Evolutionary conservation across 805 yeast species (phyloP).

Genomic region (Kuraishia floccosa): DNA sequence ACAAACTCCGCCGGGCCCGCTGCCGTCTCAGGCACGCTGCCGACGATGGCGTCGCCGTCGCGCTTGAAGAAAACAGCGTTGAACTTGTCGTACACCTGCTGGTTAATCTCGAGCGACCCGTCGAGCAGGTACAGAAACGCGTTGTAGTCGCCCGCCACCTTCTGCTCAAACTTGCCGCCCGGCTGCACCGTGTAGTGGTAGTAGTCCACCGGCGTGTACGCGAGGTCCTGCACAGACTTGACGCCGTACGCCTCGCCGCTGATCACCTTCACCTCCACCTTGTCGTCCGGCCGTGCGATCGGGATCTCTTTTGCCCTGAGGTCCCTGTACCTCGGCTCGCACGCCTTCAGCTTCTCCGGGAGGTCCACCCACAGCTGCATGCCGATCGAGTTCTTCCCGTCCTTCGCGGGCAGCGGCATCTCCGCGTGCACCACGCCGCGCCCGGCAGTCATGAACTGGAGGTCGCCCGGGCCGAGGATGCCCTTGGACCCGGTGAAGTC

Average conservation of each 20-base stretch:
- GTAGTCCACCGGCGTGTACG: slow-evolving; percentile 72
- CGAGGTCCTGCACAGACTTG: slow-evolving; percentile 62
- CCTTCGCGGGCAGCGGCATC: slow-evolving; percentile 55
- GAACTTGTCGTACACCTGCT: slow-evolving; percentile 27
- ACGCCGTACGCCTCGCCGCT: slow-evolving; percentile 71
- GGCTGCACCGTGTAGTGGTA: slow-evolving; percentile 57
- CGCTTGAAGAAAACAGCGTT: slow-evolving; percentile 53
- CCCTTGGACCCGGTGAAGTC: slow-evolving; percentile 86
- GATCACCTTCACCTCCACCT: slow-evolving; percentile 58
- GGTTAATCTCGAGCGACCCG: slow-evolving; percentile 44
- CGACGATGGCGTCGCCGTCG: slow-evolving; percentile 55
- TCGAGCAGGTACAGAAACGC: slow-evolving; percentile 57
- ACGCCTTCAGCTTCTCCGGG: slow-evolving; percentile 50
- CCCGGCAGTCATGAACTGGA: slow-evolving; percentile 94
- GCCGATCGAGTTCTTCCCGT: slow-evolving; percentile 43
- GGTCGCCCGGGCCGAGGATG: slow-evolving; percentile 66
- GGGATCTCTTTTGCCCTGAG: slow-evolving; percentile 64
- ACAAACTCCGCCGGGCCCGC: slow-evolving; percentile 45
- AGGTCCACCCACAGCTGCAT: slow-evolving; percentile 85
- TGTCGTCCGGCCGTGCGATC: slow-evolving; percentile 49
- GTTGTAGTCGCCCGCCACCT: slow-evolving; percentile 48
- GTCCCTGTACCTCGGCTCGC: slow-evolving; percentile 71
- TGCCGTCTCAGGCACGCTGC: slow-evolving; percentile 33
- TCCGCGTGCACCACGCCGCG: slow-evolving; percentile 79
- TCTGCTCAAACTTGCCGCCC: slow-evolving; percentile 54